Evolutionary conservation across 208 protist genomes (phyloP).

Genomic region (Naegleria gruberi): DNA sequence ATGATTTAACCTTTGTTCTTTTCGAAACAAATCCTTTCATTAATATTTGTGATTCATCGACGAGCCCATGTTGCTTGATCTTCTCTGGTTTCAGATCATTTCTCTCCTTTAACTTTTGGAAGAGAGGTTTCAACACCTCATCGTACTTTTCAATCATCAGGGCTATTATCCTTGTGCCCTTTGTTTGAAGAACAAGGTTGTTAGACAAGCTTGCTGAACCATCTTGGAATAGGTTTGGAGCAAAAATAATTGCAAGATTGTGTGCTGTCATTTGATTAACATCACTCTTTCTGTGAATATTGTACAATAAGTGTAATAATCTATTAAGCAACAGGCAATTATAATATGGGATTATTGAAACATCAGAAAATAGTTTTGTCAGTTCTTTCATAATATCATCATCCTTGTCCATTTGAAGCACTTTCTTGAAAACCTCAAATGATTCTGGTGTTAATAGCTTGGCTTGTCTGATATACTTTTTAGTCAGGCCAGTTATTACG

Average conservation of each 20-base stretch:
- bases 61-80: background rate
- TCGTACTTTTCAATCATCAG: background rate
- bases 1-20: background rate
- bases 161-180: background rate
- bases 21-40: background rate
- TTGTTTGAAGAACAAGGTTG: background rate
- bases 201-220: background rate
- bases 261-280: background rate
- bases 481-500: background rate
- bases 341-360: background rate
- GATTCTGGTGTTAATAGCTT: background rate
- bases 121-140: background rate
- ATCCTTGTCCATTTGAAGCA: background rate
- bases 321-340: background rate
- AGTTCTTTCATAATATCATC: background rate
- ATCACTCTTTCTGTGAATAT: background rate
- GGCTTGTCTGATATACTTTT: background rate
- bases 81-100: background rate
- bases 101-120: background rate
- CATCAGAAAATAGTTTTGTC: background rate
- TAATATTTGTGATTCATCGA: background rate
- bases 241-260: conserved; percentile 13
- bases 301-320: background rate
- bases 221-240: conserved; percentile 9
- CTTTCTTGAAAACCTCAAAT: background rate